Conservation (phyloP, 352 stramenopile species). For the Phytophthora meadii region DNA sequence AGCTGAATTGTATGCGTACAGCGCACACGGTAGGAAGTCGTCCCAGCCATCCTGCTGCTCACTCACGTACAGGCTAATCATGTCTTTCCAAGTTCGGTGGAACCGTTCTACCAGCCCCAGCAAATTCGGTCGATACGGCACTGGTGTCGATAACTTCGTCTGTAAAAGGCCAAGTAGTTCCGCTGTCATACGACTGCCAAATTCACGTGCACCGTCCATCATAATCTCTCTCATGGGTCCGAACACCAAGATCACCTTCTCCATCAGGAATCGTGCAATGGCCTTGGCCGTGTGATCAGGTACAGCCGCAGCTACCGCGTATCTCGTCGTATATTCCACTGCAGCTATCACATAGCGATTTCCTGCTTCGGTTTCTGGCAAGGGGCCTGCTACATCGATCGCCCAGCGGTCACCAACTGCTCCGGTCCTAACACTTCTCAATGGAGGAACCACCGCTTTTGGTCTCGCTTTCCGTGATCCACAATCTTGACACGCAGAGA, state of each 20-base stretch:
- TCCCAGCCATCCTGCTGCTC: too few species aligned
- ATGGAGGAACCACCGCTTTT: slow-evolving; percentile 10
- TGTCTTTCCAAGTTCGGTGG: too few species aligned
- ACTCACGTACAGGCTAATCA: too few species aligned
- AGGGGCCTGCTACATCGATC: slow-evolving; percentile 14
- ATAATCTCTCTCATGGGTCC: slow-evolving; percentile 23
- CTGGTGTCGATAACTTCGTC: too few species aligned
- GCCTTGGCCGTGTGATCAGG: neutral
- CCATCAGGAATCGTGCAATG: slow-evolving; percentile 14
- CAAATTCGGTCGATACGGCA: too few species aligned
- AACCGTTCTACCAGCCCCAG: too few species aligned
- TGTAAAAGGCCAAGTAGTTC: too few species aligned
- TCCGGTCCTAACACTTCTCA: slow-evolving; percentile 16
- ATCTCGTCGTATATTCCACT: slow-evolving; percentile 26
- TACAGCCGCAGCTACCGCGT: slow-evolving; percentile 8
- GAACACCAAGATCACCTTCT: slow-evolving; percentile 7
- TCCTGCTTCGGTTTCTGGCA: neutral
- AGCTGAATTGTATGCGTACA: too few species aligned
- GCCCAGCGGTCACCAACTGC: slow-evolving; percentile 21
- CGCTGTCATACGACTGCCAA: too few species aligned
- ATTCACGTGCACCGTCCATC: neutral
- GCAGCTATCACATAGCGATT: slow-evolving; percentile 28
- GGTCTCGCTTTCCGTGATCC: slow-evolving; percentile 22
- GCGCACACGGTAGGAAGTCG: too few species aligned
- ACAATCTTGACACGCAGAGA: slow-evolving; percentile 16